Evolutionary conservation across 805 yeast genomes (phyloP), one percentile per base, ranked within the genome.

Genomic region (Brettanomyces naardenensis): DNA sequence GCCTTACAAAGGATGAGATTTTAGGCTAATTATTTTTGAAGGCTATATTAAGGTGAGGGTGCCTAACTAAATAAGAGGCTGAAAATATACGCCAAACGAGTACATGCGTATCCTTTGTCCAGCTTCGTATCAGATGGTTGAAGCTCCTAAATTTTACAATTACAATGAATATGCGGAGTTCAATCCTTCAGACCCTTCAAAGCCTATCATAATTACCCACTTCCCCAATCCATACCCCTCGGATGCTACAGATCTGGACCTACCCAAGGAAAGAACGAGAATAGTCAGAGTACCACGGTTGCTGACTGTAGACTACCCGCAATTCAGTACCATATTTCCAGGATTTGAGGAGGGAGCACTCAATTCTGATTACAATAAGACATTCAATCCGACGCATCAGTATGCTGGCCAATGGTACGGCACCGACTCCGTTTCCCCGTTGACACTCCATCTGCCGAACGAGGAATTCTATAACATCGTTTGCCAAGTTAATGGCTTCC

Each of bases 301-400:
- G 2, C 74, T 67, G 39, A 59, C 60, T 14, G 46, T 51, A 1
- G 53, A 49, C 23, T 61, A 65, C 15, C 87, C 88, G 2, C 72
- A 66, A 44, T 81, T 80, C 51, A 75, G 82, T 6, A 53, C 54
- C 1, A 52, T 43, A 6, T 44, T 68, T 0, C 88, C 88, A 0
- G 89, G 89, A 0, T 44, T 33, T 2, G 88, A 81, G 47, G 74
- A 78, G 2, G 86, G 80, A 3, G 84, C 84, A 0, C 53, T 74
- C n/a, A 19, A 35, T 2, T 47, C 42, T 2, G 27, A 29, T 38
- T 42, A n/a, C 18, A 31, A 5, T 28, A 19, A 19, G 13, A 28
- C 33, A 2, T 73, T 69, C 46, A 49, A 44, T 1, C 63, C 70
- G 0, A 49, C 44, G 6, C 78, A 78, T 0, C 35, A 43, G 9